Evolutionary conservation across 2,329 filamentous ascomycete species (phyloP).

Genomic region (Achaetomium macrosporum): DNA sequence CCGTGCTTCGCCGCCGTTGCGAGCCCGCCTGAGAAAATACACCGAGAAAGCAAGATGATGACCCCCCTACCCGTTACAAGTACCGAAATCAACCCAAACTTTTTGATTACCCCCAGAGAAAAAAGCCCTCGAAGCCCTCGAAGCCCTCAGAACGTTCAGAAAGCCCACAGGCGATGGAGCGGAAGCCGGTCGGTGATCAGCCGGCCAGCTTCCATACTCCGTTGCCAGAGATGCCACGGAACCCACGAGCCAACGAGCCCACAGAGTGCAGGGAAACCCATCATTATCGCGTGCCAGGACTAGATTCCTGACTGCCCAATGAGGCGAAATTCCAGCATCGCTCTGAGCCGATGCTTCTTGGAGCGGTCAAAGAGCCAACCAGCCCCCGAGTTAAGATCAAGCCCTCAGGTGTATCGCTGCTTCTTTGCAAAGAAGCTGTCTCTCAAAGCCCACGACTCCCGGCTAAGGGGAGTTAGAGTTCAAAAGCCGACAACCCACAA

Average conservation of each 20-base stretch:
- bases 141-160: constrained; percentile 19
- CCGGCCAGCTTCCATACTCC: not conserved
- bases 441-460: constrained; percentile 49
- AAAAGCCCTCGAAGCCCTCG: constrained; percentile 8
- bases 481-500: constrained; percentile 55
- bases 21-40: not conserved
- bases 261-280: constrained; percentile 24
- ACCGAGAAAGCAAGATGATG: constrained; percentile 3
- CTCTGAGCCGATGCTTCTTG: constrained; percentile 12
- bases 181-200: not conserved
- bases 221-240: constrained; percentile 20
- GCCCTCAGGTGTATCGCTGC: constrained; percentile 52
- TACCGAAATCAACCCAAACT: constrained; percentile 16
- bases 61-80: constrained; percentile 11
- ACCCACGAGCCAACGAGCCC: constrained; percentile 22
- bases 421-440: constrained; percentile 37
- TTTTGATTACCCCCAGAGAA: constrained; percentile 16
- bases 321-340: constrained; percentile 18
- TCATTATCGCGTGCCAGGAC: constrained; percentile 9
- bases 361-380: constrained; percentile 31
- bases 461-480: constrained; percentile 32
- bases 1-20: constrained; percentile 1
- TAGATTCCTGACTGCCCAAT: constrained; percentile 7
- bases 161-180: constrained; percentile 7
- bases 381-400: constrained; percentile 33